Conservation (phyloP, 176 grass and related monocot species). For the Thinopyrum elongatum region DNA sequence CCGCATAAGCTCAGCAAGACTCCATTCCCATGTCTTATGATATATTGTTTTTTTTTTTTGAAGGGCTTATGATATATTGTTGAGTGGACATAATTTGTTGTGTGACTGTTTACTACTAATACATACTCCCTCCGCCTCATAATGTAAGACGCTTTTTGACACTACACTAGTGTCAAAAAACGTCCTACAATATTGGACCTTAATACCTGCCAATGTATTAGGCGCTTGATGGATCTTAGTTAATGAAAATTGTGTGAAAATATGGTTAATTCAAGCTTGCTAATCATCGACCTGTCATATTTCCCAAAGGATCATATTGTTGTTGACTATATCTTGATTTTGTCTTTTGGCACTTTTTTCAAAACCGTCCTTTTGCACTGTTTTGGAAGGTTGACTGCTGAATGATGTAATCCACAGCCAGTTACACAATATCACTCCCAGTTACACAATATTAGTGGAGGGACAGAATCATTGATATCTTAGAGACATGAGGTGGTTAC, state of each 20-base stretch:
- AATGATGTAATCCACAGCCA: no score
- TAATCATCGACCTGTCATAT: background rate
- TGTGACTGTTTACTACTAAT: background rate
- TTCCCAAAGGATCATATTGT: background rate
- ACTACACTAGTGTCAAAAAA: no score
- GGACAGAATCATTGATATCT: no score
- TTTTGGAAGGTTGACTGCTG: no score
- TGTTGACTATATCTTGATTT: background rate
- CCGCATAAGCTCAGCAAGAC: slow-evolving; percentile 16
- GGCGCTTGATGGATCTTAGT: background rate
- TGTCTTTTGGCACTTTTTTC: background rate
- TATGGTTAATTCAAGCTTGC: slow-evolving; percentile 9
- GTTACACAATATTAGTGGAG: no score
- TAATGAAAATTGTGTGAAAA: background rate
- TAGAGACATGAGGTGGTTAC: no score
- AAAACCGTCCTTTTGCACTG: no score
- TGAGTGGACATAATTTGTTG: background rate
- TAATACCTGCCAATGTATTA: background rate
- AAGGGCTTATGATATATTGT: background rate
- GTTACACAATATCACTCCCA: no score
- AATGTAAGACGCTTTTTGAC: no score
- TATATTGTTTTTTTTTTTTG: no score
- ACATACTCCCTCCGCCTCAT: no score
- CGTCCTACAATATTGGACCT: no score
- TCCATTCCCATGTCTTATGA: background rate